phyloP scores from a whole-genome alignment of 352 stramenopile genomes.

The Pythium rishiriense region DNA sequence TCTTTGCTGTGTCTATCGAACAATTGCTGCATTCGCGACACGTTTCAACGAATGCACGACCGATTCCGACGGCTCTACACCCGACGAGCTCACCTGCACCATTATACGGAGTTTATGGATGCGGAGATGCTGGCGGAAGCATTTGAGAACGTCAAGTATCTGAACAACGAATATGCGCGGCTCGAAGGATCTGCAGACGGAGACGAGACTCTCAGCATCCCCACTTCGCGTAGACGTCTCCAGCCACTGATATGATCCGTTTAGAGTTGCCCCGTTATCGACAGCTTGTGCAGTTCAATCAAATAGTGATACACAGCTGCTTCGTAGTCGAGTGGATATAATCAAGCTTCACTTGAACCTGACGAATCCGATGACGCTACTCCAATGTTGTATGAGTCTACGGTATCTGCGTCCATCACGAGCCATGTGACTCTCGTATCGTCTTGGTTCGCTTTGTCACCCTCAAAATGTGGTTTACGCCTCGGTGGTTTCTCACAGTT shows the following conservation, averaged over 20 bases:
- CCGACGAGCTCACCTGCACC: constrained; percentile 81
- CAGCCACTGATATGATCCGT: constrained; percentile 31
- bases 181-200: constrained; percentile 39
- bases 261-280: neutral
- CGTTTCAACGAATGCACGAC: constrained; percentile 69
- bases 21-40: constrained; percentile 86
- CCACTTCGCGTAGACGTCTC: constrained; percentile 28
- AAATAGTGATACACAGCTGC: no score
- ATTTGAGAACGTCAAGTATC: constrained; percentile 54
- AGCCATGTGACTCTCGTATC: no score
- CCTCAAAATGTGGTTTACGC: no score
- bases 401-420: no score
- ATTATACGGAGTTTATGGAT: constrained; percentile 89
- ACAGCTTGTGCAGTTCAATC: no score
- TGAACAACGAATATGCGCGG: constrained; percentile 68
- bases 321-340: no score
- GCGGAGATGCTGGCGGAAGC: constrained; percentile 45
- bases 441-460: no score
- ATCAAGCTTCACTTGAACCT: no score
- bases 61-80: constrained; percentile 84
- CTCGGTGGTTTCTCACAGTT: neutral
- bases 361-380: no score
- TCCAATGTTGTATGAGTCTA: no score
- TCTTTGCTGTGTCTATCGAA: constrained; percentile 87
- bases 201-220: constrained; percentile 16